These are phyloP conservation scores for Polygonum maritimum DNA, from an alignment of 148 eudicot genomes.

Conservation along the genomic window DNA sequence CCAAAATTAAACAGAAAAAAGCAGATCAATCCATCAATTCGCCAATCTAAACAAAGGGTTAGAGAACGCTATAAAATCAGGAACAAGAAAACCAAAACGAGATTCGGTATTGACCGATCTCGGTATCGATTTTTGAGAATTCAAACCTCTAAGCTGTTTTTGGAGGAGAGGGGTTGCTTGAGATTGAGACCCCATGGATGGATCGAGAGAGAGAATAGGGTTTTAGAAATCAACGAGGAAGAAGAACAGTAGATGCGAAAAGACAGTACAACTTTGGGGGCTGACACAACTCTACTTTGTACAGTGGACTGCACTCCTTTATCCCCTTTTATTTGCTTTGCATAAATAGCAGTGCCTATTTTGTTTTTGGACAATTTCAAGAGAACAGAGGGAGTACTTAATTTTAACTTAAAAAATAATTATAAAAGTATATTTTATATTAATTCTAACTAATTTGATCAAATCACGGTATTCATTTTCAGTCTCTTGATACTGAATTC, in stretches of 20 bases:
- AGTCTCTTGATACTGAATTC: no score
- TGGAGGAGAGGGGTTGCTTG: constrained; percentile 74
- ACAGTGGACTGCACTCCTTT: no score
- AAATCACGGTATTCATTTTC: no score
- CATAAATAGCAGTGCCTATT: no score
- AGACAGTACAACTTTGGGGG: background rate
- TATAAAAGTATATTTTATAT: no score
- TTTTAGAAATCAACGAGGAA: background rate
- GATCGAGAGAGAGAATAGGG: background rate
- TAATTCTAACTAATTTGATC: no score
- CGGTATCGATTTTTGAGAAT: background rate
- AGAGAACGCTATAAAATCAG: background rate
- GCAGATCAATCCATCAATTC: constrained; percentile 2
- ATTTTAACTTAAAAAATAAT: no score
- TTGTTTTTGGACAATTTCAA: no score
- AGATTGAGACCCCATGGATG: constrained; percentile 44
- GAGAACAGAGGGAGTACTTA: no score
- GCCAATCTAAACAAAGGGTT: background rate
- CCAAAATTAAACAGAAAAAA: no score
- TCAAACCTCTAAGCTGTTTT: constrained; percentile 62
- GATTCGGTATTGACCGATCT: constrained; percentile 5
- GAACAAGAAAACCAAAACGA: background rate
- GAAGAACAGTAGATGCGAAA: background rate
- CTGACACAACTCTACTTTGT: background rate
- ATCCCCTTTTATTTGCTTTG: no score